Evolutionary conservation across 2,329 filamentous ascomycete genomes (phyloP).

Genomic region (Plectosphaerella plurivora): DNA sequence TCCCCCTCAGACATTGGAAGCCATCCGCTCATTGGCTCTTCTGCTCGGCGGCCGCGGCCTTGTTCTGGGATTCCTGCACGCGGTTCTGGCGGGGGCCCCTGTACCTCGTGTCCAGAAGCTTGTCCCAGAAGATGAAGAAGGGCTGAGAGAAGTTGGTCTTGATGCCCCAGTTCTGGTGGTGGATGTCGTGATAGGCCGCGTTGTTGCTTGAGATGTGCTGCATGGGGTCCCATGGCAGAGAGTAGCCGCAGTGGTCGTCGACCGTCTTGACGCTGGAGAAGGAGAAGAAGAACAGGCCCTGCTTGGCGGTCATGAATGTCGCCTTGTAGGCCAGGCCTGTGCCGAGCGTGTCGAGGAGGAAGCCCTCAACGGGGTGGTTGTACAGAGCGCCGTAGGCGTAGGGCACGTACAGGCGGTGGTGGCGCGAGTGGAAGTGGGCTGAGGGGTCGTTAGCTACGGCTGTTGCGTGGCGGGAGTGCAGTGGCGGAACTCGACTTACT

Average conservation of each 20-base stretch:
- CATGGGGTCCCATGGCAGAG: constrained; percentile 91
- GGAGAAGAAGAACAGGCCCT: constrained; percentile 86
- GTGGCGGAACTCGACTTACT: constrained; percentile 56
- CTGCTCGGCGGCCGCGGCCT: background rate
- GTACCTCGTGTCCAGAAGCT: constrained; percentile 77
- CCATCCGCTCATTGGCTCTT: background rate
- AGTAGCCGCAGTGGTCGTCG: constrained; percentile 94
- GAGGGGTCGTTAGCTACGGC: constrained; percentile 16
- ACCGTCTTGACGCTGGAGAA: constrained; percentile 92
- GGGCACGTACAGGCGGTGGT: constrained; percentile 95
- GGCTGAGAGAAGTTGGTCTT: constrained; percentile 91
- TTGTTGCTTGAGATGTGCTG: constrained; percentile 94
- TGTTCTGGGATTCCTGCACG: constrained; percentile 3
- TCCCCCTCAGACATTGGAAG: background rate
- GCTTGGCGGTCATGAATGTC: constrained; percentile 76
- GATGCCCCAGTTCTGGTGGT: constrained; percentile 98
- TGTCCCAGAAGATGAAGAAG: constrained; percentile 96
- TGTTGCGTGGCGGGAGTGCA: background rate
- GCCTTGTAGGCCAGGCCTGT: constrained; percentile 79
- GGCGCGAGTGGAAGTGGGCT: constrained; percentile 89
- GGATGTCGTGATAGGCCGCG: constrained; percentile 93
- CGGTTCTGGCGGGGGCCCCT: constrained; percentile 49
- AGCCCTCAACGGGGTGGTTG: constrained; percentile 93
- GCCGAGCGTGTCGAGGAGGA: constrained; percentile 86
- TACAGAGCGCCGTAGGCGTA: constrained; percentile 97